Percentiles rank a stretch among this genome's conserved stretches.
phyloP scores from a whole-genome alignment of 2,329 filamentous ascomycete genomes.

The Plenodomus lindquistii region DNA sequence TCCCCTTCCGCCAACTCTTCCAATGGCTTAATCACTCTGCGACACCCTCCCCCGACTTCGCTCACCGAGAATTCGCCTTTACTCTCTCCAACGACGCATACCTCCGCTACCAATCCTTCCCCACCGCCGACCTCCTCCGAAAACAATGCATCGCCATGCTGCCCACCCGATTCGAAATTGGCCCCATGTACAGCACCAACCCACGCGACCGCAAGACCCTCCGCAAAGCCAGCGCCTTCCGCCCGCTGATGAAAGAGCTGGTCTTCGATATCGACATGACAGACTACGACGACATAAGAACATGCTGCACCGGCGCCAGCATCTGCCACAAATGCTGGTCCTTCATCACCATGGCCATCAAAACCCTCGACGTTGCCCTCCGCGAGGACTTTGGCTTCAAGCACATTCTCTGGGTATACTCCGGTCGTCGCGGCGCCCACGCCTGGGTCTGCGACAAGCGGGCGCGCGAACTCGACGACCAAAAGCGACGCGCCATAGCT shows the following conservation, averaged over 20 bases:
- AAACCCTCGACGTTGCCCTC: slow-evolving; percentile 83
- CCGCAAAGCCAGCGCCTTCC: slow-evolving; percentile 78
- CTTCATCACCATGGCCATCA: slow-evolving; percentile 97
- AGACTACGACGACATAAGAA: slow-evolving; percentile 95
- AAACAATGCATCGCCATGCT: slow-evolving; percentile 89
- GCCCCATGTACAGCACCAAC: slow-evolving; percentile 93
- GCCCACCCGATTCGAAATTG: slow-evolving; percentile 95
- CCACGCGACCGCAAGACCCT: slow-evolving; percentile 90
- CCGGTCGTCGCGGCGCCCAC: slow-evolving; percentile 92
- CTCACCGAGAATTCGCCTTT: slow-evolving; percentile 92
- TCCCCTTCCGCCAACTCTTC: slow-evolving; percentile 92
- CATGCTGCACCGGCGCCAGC: slow-evolving; percentile 89
- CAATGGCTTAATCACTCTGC: slow-evolving; percentile 97
- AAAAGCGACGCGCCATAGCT: slow-evolving; percentile 80
- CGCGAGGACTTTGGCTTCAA: slow-evolving; percentile 95
- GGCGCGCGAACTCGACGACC: slow-evolving; percentile 82
- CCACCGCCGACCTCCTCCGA: slow-evolving; percentile 72
- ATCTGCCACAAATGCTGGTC: slow-evolving; percentile 96
- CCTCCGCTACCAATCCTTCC: slow-evolving; percentile 84
- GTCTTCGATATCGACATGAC: slow-evolving; percentile 99
- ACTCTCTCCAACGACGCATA: slow-evolving; percentile 92
- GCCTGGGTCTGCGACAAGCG: slow-evolving; percentile 96
- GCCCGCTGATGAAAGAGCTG: slow-evolving; percentile 86
- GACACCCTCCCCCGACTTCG: slow-evolving; percentile 83
- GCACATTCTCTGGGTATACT: slow-evolving; percentile 98